phyloP scores from a whole-genome alignment of 345 rosid species.

The Euphorbia lathyris region DNA sequence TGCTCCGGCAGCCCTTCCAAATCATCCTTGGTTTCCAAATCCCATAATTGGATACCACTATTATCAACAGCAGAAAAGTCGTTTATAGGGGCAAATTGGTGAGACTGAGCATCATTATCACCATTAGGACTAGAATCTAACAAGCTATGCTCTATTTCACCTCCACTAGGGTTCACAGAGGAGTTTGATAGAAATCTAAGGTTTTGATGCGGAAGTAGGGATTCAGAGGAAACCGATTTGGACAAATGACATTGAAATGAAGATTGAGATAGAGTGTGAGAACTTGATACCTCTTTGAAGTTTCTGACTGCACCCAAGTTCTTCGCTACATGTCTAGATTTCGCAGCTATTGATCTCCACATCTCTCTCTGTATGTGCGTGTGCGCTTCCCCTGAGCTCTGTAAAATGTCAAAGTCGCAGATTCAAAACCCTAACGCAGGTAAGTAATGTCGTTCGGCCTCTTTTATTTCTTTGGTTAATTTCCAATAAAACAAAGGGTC shows the following conservation, averaged over 20 bases:
- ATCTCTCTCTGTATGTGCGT: conserved; percentile 21
- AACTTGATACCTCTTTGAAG: conserved; percentile 24
- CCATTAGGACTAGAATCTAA: conserved; percentile 9
- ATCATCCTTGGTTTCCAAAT: neutral
- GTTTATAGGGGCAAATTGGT: too few relatives aligned
- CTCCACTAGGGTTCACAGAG: conserved; percentile 27
- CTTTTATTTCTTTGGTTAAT: neutral
- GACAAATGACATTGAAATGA: conserved; percentile 21
- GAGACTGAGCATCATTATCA: too few relatives aligned
- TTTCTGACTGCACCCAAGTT: conserved; percentile 18
- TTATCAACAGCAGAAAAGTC: too few relatives aligned
- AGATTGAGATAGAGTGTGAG: neutral
- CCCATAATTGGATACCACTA: conserved; percentile 18
- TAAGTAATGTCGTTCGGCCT: too few relatives aligned
- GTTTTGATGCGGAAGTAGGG: conserved; percentile 22
- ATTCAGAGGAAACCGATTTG: neutral
- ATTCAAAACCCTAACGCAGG: neutral
- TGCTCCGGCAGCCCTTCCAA: neutral
- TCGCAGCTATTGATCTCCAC: conserved; percentile 54
- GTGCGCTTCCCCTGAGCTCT: neutral
- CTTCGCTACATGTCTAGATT: conserved; percentile 35
- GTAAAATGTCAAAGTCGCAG: neutral
- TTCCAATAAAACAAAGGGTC: too few relatives aligned
- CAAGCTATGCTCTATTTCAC: conserved; percentile 18
- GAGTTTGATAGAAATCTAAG: conserved; percentile 34